Base-by-base conservation (phyloP, 768 basidiomycete genomes). In the Auricularia heimuer region DNA sequence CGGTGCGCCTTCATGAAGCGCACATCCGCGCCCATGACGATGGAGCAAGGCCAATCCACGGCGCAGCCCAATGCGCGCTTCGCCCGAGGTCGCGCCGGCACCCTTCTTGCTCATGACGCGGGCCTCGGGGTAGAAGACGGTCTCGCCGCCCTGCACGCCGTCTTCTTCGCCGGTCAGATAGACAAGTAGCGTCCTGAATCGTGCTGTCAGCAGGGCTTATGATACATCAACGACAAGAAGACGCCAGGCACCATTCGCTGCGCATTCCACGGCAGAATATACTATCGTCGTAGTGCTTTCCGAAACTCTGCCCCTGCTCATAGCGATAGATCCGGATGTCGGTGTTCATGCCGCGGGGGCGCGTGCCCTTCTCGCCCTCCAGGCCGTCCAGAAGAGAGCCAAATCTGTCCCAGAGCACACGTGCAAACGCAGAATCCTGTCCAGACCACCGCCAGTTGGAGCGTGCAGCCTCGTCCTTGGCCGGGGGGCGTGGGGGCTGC, bases 281-380 rank as follows among this genome's bases (percentile, higher is more conserved):
- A 21, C 84, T 83, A 69, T 89, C 88, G 67, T 91, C 89, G 69
- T 90, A 91, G 72, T 90, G 89, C 14, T 84, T 82, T 24, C 87
- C 87, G 73, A 91, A 90, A 73, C 85, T 82, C 67, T 88, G 86
- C 0, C 77, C 77, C 33, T 82, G 75, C 2, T 79, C 78, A 71
- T 89, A 90, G 68, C 85, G 85, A 73, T 90, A 90, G 66, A 90
- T 72, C 35, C 90, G 78, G 37, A 91, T 90, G 70, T 90, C 90
- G 1, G 86, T 81, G 73, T 90, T 91, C 64, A 88, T 80, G 1
- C 83, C 56, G 7, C 29, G 21, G 24, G 56, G 24, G 24, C 29
- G 24, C 21, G 56, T 60, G 14, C 56, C 56, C 56, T 33, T 35
- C 24, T 6, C 29, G 34, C 56, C 56, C 14, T 60, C 56, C 8